Evolutionary conservation across 352 stramenopile species (phyloP), one percentile per base, ranked within the genome.

Genomic region (Phytophthora melonis): DNA sequence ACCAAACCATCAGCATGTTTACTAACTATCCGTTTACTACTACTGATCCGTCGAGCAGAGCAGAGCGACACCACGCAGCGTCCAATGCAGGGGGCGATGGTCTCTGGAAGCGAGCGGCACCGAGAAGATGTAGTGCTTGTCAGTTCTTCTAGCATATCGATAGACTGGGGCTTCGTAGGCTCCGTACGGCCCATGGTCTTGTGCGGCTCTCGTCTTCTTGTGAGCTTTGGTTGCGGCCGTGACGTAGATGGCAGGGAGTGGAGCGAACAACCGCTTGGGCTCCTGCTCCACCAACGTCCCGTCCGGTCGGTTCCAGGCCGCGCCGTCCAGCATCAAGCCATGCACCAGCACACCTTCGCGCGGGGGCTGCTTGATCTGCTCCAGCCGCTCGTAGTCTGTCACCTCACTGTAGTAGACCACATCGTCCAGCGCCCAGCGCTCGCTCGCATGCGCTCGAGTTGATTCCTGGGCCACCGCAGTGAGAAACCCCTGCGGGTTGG

Each of bases 331-430:
- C 39, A 93, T 65, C 16, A 96, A 69, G 0, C 89, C 89, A 55
- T 95, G 88, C 5, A 96, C 75, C 27, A 95, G 73, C 18, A 96
- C 83, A 43, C 88, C 89, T 72, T 96, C 88, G 16, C 85, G 77
- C 27, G 87, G 87, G 1, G 87, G 62, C 58, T 91, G 82, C 56
- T 90, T 91, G 75, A 95, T 93, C 67, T 93, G 84, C 66, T 94
- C 88, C 19, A 90, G 73, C 47, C 83, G 75, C 45, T 93, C 87
- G 72, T 93, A 94, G 72, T 95, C 88, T 6, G 87, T 95, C 60
- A 94, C 87, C 66, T 94, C 88, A 45, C 83, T 93, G 72, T 95
- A 87, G 58, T 92, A 92, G 13, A 93, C 80, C 25, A 95, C 80
- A 30, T 95, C 87, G 56, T 95, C 88, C 23, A 96, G 80, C 6